Percentiles rank a stretch among this genome's conserved stretches.
phyloP scores from a whole-genome alignment of 1,284 basidiomycete genomes.

The Puccinia hordei region DNA sequence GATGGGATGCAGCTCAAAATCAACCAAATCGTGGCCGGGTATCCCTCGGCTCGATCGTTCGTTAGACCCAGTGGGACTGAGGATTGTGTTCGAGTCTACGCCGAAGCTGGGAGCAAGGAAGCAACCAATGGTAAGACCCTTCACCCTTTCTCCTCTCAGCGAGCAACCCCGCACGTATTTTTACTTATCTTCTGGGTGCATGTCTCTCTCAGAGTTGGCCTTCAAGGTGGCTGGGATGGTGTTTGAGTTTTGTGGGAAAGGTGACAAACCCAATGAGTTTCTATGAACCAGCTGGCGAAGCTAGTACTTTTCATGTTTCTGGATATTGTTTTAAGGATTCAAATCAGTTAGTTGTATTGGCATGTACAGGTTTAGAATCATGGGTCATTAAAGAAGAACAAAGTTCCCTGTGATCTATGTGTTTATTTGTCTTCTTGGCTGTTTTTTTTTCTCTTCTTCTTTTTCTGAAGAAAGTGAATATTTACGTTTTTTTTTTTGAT shows the following conservation, averaged over 20 bases:
- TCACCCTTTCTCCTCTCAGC: neutral
- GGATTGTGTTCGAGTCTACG: constrained; percentile 96
- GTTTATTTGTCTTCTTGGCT: no score
- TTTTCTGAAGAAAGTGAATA: no score
- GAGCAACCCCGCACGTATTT: constrained; percentile 47
- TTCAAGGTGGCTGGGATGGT: constrained; percentile 79
- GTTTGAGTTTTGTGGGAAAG: constrained; percentile 70
- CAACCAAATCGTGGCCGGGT: constrained; percentile 77
- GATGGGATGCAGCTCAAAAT: constrained; percentile 80
- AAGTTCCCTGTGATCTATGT: no score
- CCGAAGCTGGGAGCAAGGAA: constrained; percentile 75
- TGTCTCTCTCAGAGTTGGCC: constrained; percentile 68
- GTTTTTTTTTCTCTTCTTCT: no score
- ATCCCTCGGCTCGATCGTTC: constrained; percentile 84
- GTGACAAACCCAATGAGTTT: constrained; percentile 53
- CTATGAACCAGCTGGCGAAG: no score
- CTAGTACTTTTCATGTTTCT: no score
- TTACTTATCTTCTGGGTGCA: constrained; percentile 14
- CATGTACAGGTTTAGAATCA: no score
- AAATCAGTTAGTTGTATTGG: no score
- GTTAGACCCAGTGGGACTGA: constrained; percentile 97
- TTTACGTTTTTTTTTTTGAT: no score
- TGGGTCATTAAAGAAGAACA: no score
- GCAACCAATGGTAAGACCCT: constrained; percentile 73
- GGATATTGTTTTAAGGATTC: no score